Evolutionary conservation across 2,329 filamentous ascomycete species (phyloP).

Genomic region (Byssoonygena ceratinophila): DNA sequence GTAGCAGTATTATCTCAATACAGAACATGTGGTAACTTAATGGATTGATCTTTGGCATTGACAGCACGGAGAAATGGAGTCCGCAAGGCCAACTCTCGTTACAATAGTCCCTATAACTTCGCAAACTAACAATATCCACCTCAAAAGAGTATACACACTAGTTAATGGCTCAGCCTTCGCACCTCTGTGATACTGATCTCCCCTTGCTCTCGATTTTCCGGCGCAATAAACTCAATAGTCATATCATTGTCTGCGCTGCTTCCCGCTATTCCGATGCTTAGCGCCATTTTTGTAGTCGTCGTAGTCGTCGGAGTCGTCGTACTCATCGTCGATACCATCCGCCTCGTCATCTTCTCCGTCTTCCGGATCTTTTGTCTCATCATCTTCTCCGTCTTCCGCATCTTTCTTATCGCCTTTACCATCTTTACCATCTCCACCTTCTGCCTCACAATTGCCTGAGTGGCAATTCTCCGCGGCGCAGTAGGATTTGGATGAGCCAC

Average conservation of each 20-base stretch:
- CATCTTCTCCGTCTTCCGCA: neutral
- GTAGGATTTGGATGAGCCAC: slow-evolving; percentile 18
- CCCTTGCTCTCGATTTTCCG: neutral
- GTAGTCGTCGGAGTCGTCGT: neutral
- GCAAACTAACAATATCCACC: slow-evolving; percentile 4
- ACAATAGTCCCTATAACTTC: neutral
- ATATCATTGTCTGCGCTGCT: neutral
- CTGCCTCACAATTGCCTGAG: slow-evolving; percentile 18
- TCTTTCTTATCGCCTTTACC: neutral
- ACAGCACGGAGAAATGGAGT: neutral
- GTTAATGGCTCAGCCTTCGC: neutral
- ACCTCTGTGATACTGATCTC: neutral
- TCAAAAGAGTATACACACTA: neutral
- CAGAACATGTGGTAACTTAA: no score
- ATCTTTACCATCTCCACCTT: neutral
- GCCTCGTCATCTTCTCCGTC: neutral
- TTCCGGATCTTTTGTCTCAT: neutral
- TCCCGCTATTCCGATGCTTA: neutral
- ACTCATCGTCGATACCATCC: neutral
- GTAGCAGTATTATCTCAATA: no score
- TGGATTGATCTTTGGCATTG: neutral
- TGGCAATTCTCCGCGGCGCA: slow-evolving; percentile 20
- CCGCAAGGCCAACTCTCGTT: no score
- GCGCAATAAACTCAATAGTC: neutral
- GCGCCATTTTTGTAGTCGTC: neutral